Evolutionary conservation across 306 rosid species (phyloP), one percentile per base, ranked within the genome.

Genomic region (Sophora flavescens): DNA sequence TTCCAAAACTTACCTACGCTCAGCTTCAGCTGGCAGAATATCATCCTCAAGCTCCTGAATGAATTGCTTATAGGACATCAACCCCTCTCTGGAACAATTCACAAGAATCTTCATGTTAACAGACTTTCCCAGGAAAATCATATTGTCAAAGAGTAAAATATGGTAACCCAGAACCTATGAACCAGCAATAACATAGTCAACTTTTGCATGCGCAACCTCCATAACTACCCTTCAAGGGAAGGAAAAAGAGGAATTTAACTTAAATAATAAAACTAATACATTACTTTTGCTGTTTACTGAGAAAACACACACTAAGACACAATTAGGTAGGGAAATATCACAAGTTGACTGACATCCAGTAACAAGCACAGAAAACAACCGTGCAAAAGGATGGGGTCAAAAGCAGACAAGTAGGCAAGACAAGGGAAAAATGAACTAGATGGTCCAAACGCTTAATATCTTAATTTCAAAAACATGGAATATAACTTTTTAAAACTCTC

Each of bases 21-120:
- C 99, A 41, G 99, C 99, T 87, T 96, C 99, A 72, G 91, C 75
- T 10, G 99, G 99, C 59, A 96, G 82, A 74, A 96, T 78, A 86
- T 96, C 99, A 86, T 96, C 99, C 87, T 96, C 99, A 75, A 96
- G 97, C 85, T 96, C 99, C 87, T 92, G 99, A 78, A 96, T 96
- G 90, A 96, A 96, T 78, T 92, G 98, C 77, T 96, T 96, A 79
- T 96, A 96, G 16, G 98, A 89, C 99, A 96, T 92, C 84, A 96
- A 84, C 30, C 99, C 99, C 84, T 92, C 99, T 77, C 99, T 96
- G 89, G 38, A 85, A 88, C 57, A 75, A 82, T 33, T 45, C 52
- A 45, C 28, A 48, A 80, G 22, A 60, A 51, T 81, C 45, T 44
- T 80, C 74, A 72, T 22, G 38, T 79, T 54, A 60, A 81, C 67